Conservation (phyloP, 495 filamentous ascomycete genomes). For the Trichoderma reesei region DNA sequence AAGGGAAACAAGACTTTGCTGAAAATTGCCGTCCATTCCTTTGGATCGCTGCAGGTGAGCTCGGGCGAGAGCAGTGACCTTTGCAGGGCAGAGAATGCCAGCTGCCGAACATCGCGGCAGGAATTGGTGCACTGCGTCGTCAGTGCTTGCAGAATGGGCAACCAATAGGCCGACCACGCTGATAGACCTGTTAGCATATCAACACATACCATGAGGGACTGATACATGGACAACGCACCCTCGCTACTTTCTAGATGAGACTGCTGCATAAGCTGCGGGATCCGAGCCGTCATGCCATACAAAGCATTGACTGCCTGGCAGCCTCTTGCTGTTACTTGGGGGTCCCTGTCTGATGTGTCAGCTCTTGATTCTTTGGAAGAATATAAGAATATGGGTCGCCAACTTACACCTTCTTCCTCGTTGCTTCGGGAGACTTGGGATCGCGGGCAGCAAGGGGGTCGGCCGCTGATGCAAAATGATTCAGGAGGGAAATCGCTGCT, state of each 20-base stretch:
- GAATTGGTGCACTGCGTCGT: conserved; percentile 90
- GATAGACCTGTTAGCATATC: conserved; percentile 15
- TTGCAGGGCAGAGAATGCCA: conserved; percentile 81
- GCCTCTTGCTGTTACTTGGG: conserved; percentile 65
- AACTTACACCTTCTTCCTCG: neutral
- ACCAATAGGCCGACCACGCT: conserved; percentile 98
- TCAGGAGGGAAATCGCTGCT: conserved; percentile 67
- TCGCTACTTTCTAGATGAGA: conserved; percentile 85
- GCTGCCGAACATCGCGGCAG: conserved; percentile 83
- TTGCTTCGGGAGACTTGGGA: neutral
- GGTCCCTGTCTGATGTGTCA: conserved; percentile 38
- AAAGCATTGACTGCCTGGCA: conserved; percentile 73
- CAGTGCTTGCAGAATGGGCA: conserved; percentile 81
- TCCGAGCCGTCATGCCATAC: conserved; percentile 66
- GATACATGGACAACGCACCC: conserved; percentile 37
- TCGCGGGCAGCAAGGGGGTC: neutral
- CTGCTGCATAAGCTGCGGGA: conserved; percentile 77
- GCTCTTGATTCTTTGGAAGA: neutral
- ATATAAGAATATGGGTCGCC: neutral
- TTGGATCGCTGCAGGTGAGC: conserved; percentile 64
- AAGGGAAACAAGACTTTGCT: conserved; percentile 93
- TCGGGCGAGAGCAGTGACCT: conserved; percentile 72
- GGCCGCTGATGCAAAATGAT: conserved; percentile 80
- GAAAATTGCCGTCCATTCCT: conserved; percentile 94
- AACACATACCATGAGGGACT: neutral